A percentile compares a stretch with the other conserved stretches of the same genome.
Evolutionary conservation across 2,329 filamentous ascomycete species (phyloP).

Genomic region (Tetracladium maxilliforme): DNA sequence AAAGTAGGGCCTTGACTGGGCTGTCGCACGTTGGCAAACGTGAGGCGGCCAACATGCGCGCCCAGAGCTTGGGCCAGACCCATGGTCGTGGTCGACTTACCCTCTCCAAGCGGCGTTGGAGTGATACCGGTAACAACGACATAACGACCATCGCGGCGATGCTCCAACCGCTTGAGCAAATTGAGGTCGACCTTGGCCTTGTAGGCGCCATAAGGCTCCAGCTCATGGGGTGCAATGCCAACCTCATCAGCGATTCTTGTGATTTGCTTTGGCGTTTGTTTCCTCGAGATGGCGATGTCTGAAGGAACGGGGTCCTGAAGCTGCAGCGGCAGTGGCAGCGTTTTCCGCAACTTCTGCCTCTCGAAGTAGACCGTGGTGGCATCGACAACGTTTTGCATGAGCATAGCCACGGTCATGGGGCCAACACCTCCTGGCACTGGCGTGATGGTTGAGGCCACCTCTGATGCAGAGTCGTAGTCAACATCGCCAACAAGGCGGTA

Average conservation of each 20-base stretch:
- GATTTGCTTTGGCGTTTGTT: slow-evolving; percentile 85
- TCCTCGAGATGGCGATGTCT: slow-evolving; percentile 81
- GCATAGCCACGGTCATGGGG: slow-evolving; percentile 98
- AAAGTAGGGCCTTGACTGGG: slow-evolving; percentile 96
- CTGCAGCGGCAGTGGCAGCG: slow-evolving; percentile 72
- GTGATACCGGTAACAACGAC: slow-evolving; percentile 92
- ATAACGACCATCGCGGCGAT: slow-evolving; percentile 81
- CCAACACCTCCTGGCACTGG: slow-evolving; percentile 94
- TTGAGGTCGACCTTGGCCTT: slow-evolving; percentile 90
- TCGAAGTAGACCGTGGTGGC: slow-evolving; percentile 73
- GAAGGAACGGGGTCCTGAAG: slow-evolving; percentile 75
- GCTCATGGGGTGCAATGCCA: slow-evolving; percentile 74
- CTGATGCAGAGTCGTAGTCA: slow-evolving; percentile 69
- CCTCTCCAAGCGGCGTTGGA: slow-evolving; percentile 89
- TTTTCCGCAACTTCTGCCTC: slow-evolving; percentile 63
- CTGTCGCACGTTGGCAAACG: slow-evolving; percentile 93
- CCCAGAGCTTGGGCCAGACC: slow-evolving; percentile 87
- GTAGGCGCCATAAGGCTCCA: slow-evolving; percentile 88
- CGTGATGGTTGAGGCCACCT: slow-evolving; percentile 86
- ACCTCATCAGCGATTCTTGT: slow-evolving; percentile 72
- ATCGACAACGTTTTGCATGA: slow-evolving; percentile 88
- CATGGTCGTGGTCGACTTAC: slow-evolving; percentile 96
- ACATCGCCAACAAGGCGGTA: slow-evolving; percentile 90
- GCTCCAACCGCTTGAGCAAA: slow-evolving; percentile 68
- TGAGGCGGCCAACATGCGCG: slow-evolving; percentile 72